Conservation (phyloP, 192 early-diverging fungal genomes). For the Spizellomyces punctatus region DNA sequence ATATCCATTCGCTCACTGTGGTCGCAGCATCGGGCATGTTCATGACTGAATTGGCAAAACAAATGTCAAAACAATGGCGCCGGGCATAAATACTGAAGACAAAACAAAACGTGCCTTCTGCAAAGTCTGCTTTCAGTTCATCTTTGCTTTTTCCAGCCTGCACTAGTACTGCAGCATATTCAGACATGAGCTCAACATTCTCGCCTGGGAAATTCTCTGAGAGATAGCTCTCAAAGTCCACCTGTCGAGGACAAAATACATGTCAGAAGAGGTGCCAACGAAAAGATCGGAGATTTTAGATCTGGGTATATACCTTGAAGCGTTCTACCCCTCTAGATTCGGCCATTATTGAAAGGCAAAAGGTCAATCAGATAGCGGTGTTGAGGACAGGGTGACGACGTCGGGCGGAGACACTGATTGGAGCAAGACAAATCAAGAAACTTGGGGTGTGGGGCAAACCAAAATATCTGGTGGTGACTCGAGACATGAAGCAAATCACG, state of each 20-base stretch:
- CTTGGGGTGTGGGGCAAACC: too few species aligned
- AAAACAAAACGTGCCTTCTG: not conserved
- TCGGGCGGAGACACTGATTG: too few species aligned
- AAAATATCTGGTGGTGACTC: too few species aligned
- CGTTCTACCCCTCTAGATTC: not conserved
- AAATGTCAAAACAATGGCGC: not conserved
- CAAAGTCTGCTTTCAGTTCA: not conserved
- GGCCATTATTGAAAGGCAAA: not conserved
- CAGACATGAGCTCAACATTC: not conserved
- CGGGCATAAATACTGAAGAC: not conserved
- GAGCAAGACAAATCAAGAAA: too few species aligned
- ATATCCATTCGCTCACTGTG: not conserved
- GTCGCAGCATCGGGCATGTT: not conserved
- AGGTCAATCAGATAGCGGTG: not conserved
- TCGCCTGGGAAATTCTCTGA: not conserved
- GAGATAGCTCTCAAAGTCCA: not conserved
- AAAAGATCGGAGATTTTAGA: not conserved
- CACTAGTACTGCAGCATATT: not conserved
- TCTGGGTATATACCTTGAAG: not conserved
- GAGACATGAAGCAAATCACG: too few species aligned
- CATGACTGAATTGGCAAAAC: not conserved
- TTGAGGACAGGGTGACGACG: not conserved
- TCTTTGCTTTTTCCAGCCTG: not conserved
- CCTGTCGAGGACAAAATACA: not conserved
- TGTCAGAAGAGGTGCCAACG: not conserved